phyloP scores from a whole-genome alignment of 805 yeast genomes.

The Candida silvatica region DNA sequence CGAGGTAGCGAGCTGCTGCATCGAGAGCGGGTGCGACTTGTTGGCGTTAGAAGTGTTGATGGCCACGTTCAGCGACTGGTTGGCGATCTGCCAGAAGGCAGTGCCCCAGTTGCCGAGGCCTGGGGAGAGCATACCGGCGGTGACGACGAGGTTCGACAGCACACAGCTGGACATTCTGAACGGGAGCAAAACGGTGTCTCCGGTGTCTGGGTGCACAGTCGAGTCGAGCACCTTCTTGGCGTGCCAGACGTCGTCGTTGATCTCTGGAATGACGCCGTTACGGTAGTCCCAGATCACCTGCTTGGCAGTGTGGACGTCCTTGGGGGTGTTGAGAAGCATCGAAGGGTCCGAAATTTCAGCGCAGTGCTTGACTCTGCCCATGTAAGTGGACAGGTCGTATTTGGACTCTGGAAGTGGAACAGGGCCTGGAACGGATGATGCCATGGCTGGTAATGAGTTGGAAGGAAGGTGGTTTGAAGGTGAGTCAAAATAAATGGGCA shows the following conservation, averaged over 20 bases:
- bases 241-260: conserved; percentile 81
- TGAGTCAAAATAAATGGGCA: too few relatives aligned
- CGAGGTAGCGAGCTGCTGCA: conserved; percentile 66
- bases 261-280: conserved; percentile 51
- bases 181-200: conserved; percentile 85
- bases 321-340: conserved; percentile 67
- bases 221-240: conserved; percentile 86
- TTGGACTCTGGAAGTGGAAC: conserved; percentile 71
- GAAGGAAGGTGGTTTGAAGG: not conserved
- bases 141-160: conserved; percentile 84
- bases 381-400: conserved; percentile 73
- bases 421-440: conserved; percentile 81
- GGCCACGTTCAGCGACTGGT: conserved; percentile 95
- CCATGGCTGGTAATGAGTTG: conserved; percentile 39
- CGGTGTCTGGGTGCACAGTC: conserved; percentile 93
- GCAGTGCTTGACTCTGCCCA: conserved; percentile 94
- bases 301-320: conserved; percentile 58
- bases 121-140: conserved; percentile 97
- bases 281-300: conserved; percentile 60
- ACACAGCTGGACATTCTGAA: conserved; percentile 97
- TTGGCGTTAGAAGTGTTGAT: conserved; percentile 94
- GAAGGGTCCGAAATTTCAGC: conserved; percentile 89
- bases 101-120: conserved; percentile 86
- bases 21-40: conserved; percentile 85
- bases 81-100: conserved; percentile 95